Percentiles rank a stretch among this genome's conserved stretches.
Evolutionary conservation across 2,329 filamentous ascomycete genomes (phyloP).

Genomic region (Aspergillus pseudoterreus): DNA sequence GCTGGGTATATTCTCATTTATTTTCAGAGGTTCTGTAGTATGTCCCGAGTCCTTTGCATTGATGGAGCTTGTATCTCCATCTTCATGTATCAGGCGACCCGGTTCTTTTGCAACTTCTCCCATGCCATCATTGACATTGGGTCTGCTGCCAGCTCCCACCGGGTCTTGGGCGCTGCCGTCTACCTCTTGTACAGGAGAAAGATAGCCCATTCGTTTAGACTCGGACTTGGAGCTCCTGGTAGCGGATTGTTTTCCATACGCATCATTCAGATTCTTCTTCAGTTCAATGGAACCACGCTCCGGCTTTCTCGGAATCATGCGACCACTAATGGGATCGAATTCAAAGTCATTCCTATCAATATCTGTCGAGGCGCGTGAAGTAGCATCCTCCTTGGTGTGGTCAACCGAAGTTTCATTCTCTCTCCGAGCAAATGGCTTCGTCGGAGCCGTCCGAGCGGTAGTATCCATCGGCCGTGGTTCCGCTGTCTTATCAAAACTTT

Average conservation of each 20-base stretch:
- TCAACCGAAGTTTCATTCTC: slow-evolving; percentile 2
- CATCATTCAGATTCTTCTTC: not conserved
- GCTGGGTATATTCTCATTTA: not conserved
- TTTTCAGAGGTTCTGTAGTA: not conserved
- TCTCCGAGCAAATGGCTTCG: slow-evolving; percentile 5
- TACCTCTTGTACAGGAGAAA: slow-evolving; percentile 3
- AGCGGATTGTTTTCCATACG: not conserved
- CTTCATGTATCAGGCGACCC: not conserved
- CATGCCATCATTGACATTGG: not conserved
- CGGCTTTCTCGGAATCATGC: slow-evolving; percentile 31
- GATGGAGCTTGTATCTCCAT: not conserved
- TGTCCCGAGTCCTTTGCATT: not conserved
- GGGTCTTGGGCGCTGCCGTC: not conserved
- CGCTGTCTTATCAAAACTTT: not conserved
- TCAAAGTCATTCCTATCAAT: slow-evolving; percentile 14
- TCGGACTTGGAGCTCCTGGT: not conserved
- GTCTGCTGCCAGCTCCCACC: not conserved
- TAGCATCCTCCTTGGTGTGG: not conserved
- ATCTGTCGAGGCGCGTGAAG: not conserved
- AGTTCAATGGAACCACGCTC: not conserved
- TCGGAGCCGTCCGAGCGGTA: not conserved
- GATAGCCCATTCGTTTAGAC: slow-evolving; percentile 1
- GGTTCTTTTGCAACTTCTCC: not conserved
- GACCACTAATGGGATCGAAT: slow-evolving; percentile 42
- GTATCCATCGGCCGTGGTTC: not conserved